phyloP scores from a whole-genome alignment of 192 early-diverging fungal species.

The Backusella tarrabulga region DNA sequence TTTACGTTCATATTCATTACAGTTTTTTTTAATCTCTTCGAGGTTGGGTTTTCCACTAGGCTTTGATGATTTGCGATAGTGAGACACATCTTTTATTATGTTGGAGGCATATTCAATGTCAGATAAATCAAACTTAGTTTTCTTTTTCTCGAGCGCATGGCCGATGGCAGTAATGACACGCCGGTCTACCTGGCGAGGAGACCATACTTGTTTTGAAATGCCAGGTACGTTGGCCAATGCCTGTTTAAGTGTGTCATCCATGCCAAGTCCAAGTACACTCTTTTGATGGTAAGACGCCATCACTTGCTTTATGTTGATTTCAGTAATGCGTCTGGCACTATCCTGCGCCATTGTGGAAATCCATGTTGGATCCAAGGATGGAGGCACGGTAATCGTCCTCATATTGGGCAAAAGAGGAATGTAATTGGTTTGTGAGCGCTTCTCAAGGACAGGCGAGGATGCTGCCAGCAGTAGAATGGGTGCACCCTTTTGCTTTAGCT shows the following conservation, averaged over 20 bases:
- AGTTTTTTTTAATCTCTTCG: slow-evolving; percentile 32
- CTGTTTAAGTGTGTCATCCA: slow-evolving; percentile 9
- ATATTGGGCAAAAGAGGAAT: slow-evolving; percentile 14
- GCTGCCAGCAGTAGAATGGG: slow-evolving; percentile 45
- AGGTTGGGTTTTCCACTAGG: slow-evolving; percentile 8
- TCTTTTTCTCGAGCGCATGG: slow-evolving; percentile 25
- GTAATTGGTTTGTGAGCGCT: slow-evolving; percentile 1
- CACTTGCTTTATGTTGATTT: slow-evolving; percentile 49
- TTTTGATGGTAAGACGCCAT: slow-evolving; percentile 33
- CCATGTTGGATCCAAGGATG: neutral
- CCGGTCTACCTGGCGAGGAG: slow-evolving; percentile 43
- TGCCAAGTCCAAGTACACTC: slow-evolving; percentile 12
- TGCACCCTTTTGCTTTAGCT: slow-evolving; percentile 39
- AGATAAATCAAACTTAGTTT: slow-evolving; percentile 6
- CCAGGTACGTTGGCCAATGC: slow-evolving; percentile 30
- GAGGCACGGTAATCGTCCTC: slow-evolving; percentile 5
- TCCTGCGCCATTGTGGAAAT: slow-evolving; percentile 36
- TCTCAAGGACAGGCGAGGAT: slow-evolving; percentile 36
- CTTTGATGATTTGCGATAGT: slow-evolving; percentile 4
- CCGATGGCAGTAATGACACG: slow-evolving; percentile 50
- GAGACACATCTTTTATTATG: slow-evolving; percentile 23
- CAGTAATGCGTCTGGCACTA: slow-evolving; percentile 35
- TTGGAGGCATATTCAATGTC: slow-evolving; percentile 28
- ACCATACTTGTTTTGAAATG: slow-evolving; percentile 42
- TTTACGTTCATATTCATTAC: slow-evolving; percentile 72